Conservation (phyloP, 495 filamentous ascomycete genomes). For the Penicillium paradoxum region DNA sequence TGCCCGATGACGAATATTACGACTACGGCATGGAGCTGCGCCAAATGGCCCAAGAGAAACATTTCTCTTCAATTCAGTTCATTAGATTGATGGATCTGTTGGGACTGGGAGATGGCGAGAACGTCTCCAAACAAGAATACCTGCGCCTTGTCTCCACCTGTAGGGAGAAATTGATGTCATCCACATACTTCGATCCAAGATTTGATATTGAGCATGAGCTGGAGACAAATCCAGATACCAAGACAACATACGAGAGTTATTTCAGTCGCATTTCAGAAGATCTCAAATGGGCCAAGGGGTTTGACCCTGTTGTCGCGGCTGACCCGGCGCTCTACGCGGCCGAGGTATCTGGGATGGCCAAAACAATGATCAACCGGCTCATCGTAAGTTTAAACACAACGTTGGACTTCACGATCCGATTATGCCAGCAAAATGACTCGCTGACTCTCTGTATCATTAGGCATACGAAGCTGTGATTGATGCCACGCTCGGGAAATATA, state of each 20-base stretch:
- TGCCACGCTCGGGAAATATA: neutral
- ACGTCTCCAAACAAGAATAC: neutral
- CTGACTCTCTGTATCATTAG: neutral
- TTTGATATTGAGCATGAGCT: conserved; percentile 2
- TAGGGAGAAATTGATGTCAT: conserved; percentile 6
- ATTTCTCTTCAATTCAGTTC: conserved; percentile 4
- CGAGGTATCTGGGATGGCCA: conserved; percentile 1
- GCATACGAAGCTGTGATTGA: conserved; percentile 6
- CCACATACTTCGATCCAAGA: conserved; percentile 1
- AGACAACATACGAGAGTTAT: conserved; percentile 4
- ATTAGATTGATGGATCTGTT: neutral
- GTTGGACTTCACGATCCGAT: neutral
- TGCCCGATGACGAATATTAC: conserved; percentile 4
- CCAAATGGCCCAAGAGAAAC: neutral
- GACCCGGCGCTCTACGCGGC: conserved; percentile 1
- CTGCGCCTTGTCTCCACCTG: conserved; percentile 4
- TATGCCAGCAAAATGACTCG: neutral
- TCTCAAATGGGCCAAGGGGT: conserved; percentile 6
- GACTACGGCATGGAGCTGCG: conserved; percentile 7
- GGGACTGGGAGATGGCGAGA: conserved; percentile 2
- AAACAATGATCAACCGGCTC: conserved; percentile 6
- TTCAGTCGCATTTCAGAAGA: conserved; percentile 5
- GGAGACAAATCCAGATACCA: conserved; percentile 5
- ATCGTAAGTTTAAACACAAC: neutral
- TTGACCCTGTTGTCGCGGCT: conserved; percentile 1